Evolutionary conservation across 2,329 filamentous ascomycete species (phyloP).

Genomic region (Epicoccum nigrum): DNA sequence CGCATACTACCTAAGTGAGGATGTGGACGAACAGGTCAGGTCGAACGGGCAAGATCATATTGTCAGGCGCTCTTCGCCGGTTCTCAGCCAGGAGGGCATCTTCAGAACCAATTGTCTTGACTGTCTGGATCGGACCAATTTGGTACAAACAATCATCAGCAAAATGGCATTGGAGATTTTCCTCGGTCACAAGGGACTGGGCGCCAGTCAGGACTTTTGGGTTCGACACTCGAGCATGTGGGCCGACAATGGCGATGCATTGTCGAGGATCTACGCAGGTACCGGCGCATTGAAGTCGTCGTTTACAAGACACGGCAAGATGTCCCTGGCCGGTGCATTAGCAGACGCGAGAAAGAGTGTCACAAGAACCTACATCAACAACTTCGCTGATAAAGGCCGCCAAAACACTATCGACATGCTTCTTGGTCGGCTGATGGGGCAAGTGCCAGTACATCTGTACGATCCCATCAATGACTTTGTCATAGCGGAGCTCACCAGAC

Average conservation of each 20-base stretch:
- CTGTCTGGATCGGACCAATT: slow-evolving; percentile 92
- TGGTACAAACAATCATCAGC: slow-evolving; percentile 94
- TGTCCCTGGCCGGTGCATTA: slow-evolving; percentile 90
- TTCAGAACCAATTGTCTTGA: slow-evolving; percentile 97
- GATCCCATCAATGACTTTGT: slow-evolving; percentile 96
- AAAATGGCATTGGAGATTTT: slow-evolving; percentile 91
- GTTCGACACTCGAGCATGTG: slow-evolving; percentile 89
- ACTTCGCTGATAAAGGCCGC: slow-evolving; percentile 89
- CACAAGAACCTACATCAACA: slow-evolving; percentile 94
- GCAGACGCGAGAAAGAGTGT: slow-evolving; percentile 96
- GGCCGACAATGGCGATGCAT: slow-evolving; percentile 94
- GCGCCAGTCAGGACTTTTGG: slow-evolving; percentile 82
- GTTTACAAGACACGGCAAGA: slow-evolving; percentile 92
- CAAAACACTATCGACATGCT: slow-evolving; percentile 96
- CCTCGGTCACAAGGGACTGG: slow-evolving; percentile 72
- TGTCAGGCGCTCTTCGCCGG: slow-evolving; percentile 61
- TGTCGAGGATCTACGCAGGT: slow-evolving; percentile 95
- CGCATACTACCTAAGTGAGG: slow-evolving; percentile 87
- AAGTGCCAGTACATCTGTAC: slow-evolving; percentile 82
- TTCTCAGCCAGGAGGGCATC: slow-evolving; percentile 91
- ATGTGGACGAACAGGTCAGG: slow-evolving; percentile 62
- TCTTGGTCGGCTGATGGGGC: slow-evolving; percentile 82
- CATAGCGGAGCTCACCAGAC: slow-evolving; percentile 72
- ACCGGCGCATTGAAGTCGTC: slow-evolving; percentile 95
- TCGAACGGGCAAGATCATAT: slow-evolving; percentile 50